These are phyloP conservation scores for Epichloe festucae DNA, from an alignment of 2,329 filamentous ascomycete species.

Conservation along the genomic window DNA sequence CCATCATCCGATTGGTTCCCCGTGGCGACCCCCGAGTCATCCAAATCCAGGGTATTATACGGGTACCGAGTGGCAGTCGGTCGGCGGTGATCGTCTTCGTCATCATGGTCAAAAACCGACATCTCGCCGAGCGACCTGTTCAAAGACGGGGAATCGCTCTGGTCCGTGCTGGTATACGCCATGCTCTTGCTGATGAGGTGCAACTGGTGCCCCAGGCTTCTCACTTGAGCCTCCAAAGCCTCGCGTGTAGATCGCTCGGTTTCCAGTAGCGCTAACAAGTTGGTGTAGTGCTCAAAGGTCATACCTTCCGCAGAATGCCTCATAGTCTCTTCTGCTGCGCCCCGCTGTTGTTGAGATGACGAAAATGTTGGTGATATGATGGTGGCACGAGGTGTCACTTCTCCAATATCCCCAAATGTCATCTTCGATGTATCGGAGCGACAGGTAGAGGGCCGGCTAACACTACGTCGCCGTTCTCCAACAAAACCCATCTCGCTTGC, in stretches of 20 bases:
- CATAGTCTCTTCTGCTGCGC: constrained; percentile 13
- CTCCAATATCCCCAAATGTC: constrained; percentile 34
- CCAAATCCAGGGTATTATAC: constrained; percentile 7
- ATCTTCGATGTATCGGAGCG: constrained; percentile 28
- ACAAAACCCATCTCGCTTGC: not conserved
- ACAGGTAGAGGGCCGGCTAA: constrained; percentile 19
- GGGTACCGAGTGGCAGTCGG: not conserved
- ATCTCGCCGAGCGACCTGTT: constrained; percentile 23
- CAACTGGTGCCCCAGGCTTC: constrained; percentile 36
- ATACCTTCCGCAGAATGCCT: constrained; percentile 19
- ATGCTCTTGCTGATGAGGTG: constrained; percentile 31
- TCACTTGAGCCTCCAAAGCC: constrained; percentile 43
- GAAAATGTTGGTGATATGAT: constrained; percentile 22
- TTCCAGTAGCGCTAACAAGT: constrained; percentile 39
- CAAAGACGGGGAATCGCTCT: constrained; percentile 19
- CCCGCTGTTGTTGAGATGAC: constrained; percentile 23
- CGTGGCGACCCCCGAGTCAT: constrained; percentile 24
- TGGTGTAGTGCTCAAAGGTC: constrained; percentile 34
- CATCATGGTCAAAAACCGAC: constrained; percentile 31
- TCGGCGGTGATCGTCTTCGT: constrained; percentile 19
- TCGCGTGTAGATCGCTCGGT: constrained; percentile 43
- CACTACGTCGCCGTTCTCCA: constrained; percentile 2
- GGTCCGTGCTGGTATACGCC: constrained; percentile 8
- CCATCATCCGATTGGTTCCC: constrained; percentile 28
- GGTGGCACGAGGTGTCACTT: constrained; percentile 26